Conservation (phyloP, 371 early-diverging fungal species). For the Zychaea mexicana region DNA sequence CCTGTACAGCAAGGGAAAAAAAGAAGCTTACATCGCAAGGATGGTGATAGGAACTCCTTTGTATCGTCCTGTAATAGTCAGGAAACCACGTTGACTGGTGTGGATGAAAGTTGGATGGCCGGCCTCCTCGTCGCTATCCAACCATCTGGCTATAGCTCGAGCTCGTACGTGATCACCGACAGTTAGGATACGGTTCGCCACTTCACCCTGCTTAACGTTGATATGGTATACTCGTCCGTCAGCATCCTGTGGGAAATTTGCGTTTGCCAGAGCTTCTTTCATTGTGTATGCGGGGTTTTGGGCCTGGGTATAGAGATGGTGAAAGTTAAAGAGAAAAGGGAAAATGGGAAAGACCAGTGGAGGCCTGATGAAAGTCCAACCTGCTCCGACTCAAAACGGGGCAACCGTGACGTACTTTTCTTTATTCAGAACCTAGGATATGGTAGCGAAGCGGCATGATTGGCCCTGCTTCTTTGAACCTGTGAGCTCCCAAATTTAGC, state of each 20-base stretch:
- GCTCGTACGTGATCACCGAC: constrained; percentile 93
- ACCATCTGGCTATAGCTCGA: constrained; percentile 58
- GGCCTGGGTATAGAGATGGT: constrained; percentile 4
- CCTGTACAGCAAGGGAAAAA: background rate
- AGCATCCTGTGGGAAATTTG: constrained; percentile 83
- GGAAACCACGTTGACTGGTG: constrained; percentile 81
- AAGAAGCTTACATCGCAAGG: constrained; percentile 76
- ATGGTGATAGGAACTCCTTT: constrained; percentile 80
- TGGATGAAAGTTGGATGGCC: constrained; percentile 56
- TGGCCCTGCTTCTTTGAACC: too few relatives aligned
- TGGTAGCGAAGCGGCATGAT: too few relatives aligned
- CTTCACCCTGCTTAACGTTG: constrained; percentile 78
- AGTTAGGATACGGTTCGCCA: constrained; percentile 89
- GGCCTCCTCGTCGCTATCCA: constrained; percentile 61
- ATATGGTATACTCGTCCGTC: constrained; percentile 91
- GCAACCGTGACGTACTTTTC: too few relatives aligned
- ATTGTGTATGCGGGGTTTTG: constrained; percentile 19
- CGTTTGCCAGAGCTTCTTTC: constrained; percentile 59
- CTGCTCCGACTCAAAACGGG: background rate
- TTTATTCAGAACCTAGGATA: too few relatives aligned
- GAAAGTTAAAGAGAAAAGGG: constrained; percentile 5
- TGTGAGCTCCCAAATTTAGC: too few relatives aligned
- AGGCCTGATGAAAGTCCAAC: background rate
- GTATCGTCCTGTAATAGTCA: constrained; percentile 92
- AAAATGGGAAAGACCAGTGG: background rate